Percentiles rank a stretch among this genome's conserved stretches.
Evolutionary conservation across 768 basidiomycete genomes (phyloP).

Genomic region (Xerocomellus amylosporus): DNA sequence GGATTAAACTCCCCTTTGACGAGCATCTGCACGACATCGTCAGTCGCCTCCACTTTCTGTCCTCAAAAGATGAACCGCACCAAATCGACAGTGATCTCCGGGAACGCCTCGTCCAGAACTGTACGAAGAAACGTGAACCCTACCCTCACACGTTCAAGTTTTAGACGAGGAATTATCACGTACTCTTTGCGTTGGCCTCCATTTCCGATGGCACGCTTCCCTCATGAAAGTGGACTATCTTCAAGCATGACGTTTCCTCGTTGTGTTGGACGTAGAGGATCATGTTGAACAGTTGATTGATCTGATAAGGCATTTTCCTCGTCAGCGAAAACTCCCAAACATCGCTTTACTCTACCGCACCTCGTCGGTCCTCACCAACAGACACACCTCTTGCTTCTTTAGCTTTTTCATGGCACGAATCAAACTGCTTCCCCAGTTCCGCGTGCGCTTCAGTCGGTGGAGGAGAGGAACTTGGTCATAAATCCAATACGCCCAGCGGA

Average conservation of each 20-base stretch:
- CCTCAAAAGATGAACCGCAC: constrained; percentile 30
- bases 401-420: constrained; percentile 44
- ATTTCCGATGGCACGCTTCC: constrained; percentile 64
- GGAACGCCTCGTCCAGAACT: constrained; percentile 64
- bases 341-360: constrained; percentile 34
- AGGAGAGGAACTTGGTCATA: constrained; percentile 58
- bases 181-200: constrained; percentile 68
- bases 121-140: not conserved
- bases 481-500: constrained; percentile 57
- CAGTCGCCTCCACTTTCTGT: not conserved
- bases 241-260: constrained; percentile 67
- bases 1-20: constrained; percentile 46
- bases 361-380: constrained; percentile 65
- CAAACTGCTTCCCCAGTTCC: constrained; percentile 42
- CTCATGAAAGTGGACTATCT: constrained; percentile 65
- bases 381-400: constrained; percentile 54
- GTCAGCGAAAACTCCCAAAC: not conserved
- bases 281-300: constrained; percentile 62
- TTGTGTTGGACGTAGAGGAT: constrained; percentile 63
- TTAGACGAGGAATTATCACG: constrained; percentile 4
- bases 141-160: not conserved
- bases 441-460: constrained; percentile 40
- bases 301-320: constrained; percentile 38
- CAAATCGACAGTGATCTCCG: constrained; percentile 60
- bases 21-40: constrained; percentile 37